Conservation (phyloP, 345 rosid species). For the Chamaenerion angustifolium region DNA sequence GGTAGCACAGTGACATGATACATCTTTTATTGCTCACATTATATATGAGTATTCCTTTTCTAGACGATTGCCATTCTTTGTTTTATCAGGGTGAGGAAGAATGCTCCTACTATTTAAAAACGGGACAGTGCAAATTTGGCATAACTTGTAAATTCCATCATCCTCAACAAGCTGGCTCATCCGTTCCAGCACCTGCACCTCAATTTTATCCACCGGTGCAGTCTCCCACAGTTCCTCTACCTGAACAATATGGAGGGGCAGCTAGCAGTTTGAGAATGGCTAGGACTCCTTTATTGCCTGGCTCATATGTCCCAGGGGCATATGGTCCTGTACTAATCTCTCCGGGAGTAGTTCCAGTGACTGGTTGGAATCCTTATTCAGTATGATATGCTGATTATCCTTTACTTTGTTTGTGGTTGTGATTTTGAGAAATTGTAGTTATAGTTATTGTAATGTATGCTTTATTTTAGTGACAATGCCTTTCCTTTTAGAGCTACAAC, state of each 20-base stretch:
- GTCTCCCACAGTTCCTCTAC: slow-evolving; percentile 46
- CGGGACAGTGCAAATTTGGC: slow-evolving; percentile 94
- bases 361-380: slow-evolving; percentile 79
- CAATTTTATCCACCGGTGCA: slow-evolving; percentile 68
- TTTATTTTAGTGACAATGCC: no score
- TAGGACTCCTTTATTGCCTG: slow-evolving; percentile 54
- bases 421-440: no score
- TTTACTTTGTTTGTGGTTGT: no score
- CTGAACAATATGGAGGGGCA: slow-evolving; percentile 55
- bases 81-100: slow-evolving; percentile 71
- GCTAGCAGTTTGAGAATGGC: slow-evolving; percentile 49
- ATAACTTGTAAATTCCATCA: slow-evolving; percentile 88
- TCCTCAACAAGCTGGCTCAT: slow-evolving; percentile 62
- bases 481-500: no score
- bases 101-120: slow-evolving; percentile 85
- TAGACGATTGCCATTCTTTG: slow-evolving; percentile 13
- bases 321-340: slow-evolving; percentile 62
- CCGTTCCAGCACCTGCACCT: slow-evolving; percentile 50
- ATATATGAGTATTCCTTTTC: background rate
- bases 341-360: slow-evolving; percentile 61
- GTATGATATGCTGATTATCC: slow-evolving; percentile 26
- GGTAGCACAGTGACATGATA: no score
- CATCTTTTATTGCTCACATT: no score
- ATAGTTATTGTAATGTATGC: no score
- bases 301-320: slow-evolving; percentile 70